Evolutionary conservation across 805 yeast species (phyloP).

Genomic region (Suhomyces sp.): DNA sequence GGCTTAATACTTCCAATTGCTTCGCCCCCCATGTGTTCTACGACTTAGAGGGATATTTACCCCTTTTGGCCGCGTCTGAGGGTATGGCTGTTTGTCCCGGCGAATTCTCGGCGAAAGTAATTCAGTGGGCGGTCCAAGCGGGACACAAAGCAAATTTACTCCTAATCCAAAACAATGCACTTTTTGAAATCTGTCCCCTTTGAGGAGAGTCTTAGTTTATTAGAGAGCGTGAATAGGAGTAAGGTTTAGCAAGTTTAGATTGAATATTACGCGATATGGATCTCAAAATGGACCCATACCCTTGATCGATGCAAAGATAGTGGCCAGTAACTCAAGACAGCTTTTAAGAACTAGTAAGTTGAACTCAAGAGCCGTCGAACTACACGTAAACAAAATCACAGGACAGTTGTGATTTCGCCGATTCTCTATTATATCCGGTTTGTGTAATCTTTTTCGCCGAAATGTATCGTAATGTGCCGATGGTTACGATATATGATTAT

Average conservation of each 20-base stretch:
- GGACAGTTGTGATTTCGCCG: not conserved
- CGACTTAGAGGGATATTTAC: not conserved
- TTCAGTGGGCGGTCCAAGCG: not conserved
- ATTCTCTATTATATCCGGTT: not conserved
- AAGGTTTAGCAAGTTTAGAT: not conserved
- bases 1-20: not conserved
- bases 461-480: constrained; percentile 1
- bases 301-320: not conserved
- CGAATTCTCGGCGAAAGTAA: constrained; percentile 26
- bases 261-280: not conserved
- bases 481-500: not conserved
- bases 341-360: rapidly evolving
- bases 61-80: not conserved
- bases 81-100: constrained; percentile 9
- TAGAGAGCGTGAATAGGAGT: not conserved
- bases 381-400: not conserved
- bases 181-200: not conserved
- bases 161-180: not conserved
- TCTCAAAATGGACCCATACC: not conserved
- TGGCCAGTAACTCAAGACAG: not conserved
- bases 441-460: constrained; percentile 8
- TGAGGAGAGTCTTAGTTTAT: not conserved
- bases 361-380: not conserved
- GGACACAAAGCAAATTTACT: not conserved
- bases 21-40: not conserved